Percentiles rank a stretch among this genome's conserved stretches.
These are phyloP conservation scores for Candida multigemmis DNA, from an alignment of 805 yeast species.

Conservation along the genomic window DNA sequence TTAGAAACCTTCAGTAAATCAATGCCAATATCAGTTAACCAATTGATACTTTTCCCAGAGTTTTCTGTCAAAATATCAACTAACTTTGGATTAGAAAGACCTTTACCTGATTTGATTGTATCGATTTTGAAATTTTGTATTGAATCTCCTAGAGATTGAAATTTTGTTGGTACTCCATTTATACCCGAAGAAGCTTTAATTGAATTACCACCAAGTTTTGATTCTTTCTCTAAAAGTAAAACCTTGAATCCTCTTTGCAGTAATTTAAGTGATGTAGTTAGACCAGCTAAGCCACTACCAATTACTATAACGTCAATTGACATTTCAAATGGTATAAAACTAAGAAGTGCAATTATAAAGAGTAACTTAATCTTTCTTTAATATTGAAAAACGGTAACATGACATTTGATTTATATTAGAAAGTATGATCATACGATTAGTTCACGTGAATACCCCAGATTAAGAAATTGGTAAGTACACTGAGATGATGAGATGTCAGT, in stretches of 20 bases:
- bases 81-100: constrained; percentile 13
- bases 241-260: constrained; percentile 30
- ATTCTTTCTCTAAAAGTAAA: constrained; percentile 39
- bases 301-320: constrained; percentile 24
- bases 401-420: no score
- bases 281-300: constrained; percentile 52
- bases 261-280: constrained; percentile 34
- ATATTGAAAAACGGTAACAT: no score
- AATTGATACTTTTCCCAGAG: constrained; percentile 20
- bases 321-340: no score
- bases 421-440: no score
- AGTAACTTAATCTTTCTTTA: no score
- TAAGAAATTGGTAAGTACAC: no score
- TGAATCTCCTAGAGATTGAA: constrained; percentile 17
- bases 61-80: constrained; percentile 14
- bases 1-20: constrained; percentile 22
- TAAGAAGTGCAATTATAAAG: no score
- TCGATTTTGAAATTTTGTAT: constrained; percentile 16
- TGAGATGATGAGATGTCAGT: no score
- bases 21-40: constrained; percentile 19
- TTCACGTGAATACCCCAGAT: no score
- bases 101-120: constrained; percentile 24
- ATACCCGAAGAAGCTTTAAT: constrained; percentile 57
- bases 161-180: constrained; percentile 31
- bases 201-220: constrained; percentile 48